phyloP scores from a whole-genome alignment of 1,284 basidiomycete genomes.

The Pseudozyma hubeiensis region DNA sequence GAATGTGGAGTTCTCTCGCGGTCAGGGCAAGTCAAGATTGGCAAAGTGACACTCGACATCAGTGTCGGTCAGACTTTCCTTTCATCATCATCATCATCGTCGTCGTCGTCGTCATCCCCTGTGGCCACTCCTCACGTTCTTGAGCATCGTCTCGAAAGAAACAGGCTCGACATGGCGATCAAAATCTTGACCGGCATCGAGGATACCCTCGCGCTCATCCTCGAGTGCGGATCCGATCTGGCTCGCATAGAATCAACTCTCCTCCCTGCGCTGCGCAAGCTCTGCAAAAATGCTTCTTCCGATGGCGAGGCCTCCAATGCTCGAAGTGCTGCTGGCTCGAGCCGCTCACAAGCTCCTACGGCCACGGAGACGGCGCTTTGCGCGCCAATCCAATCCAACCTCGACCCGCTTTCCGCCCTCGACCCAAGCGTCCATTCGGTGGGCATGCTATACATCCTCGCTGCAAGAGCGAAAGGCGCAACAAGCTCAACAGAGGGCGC shows the following conservation, averaged over 20 bases:
- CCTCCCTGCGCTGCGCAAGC: slow-evolving; percentile 41
- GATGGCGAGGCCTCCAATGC: slow-evolving; percentile 16
- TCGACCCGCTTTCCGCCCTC: slow-evolving; percentile 43
- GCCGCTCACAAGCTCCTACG: slow-evolving; percentile 4
- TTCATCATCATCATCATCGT: no score
- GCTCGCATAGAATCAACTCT: slow-evolving; percentile 26
- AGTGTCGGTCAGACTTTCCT: no score
- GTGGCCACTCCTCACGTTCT: not conserved
- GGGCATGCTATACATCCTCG: slow-evolving; percentile 52
- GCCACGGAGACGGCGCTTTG: slow-evolving; percentile 24
- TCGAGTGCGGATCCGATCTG: slow-evolving; percentile 29
- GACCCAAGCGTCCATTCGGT: slow-evolving; percentile 42
- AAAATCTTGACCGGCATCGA: slow-evolving; percentile 40
- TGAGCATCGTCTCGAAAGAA: not conserved
- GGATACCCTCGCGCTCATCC: slow-evolving; percentile 48
- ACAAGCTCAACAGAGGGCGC: slow-evolving; percentile 13
- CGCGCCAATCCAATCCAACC: slow-evolving; percentile 25
- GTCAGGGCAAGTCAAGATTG: slow-evolving; percentile 17
- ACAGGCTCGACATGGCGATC: slow-evolving; percentile 19
- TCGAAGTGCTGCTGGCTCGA: slow-evolving; percentile 14
- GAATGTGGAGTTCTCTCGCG: slow-evolving; percentile 33
- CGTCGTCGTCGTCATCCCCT: no score
- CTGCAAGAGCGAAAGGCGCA: slow-evolving; percentile 21
- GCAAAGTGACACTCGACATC: slow-evolving; percentile 15
- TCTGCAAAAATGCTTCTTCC: slow-evolving; percentile 11